phyloP scores from a whole-genome alignment of 1,139 yeast genomes.

The Hyphopichia pseudoburtonii region DNA sequence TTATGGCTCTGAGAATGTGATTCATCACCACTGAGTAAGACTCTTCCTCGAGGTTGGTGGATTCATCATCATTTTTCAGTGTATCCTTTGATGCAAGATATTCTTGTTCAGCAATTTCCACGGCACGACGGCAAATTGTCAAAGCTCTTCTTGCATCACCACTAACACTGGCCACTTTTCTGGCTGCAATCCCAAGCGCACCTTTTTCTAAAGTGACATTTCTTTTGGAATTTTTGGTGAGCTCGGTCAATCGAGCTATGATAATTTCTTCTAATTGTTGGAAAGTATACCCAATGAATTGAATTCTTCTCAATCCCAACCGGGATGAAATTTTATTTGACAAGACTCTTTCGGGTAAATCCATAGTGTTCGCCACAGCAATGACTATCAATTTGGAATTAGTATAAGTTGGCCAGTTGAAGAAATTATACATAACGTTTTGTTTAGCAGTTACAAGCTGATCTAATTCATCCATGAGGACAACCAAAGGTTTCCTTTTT shows the following conservation, averaged over 20 bases:
- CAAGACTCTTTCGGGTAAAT: slow-evolving; percentile 84
- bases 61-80: slow-evolving; percentile 16
- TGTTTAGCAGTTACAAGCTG: slow-evolving; percentile 85
- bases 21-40: slow-evolving; percentile 60
- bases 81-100: slow-evolving; percentile 19
- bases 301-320: slow-evolving; percentile 81
- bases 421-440: slow-evolving; percentile 89
- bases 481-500: slow-evolving; percentile 58
- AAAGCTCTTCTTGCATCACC: slow-evolving; percentile 97
- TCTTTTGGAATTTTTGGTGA: slow-evolving; percentile 40
- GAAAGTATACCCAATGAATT: slow-evolving; percentile 85
- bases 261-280: slow-evolving; percentile 77
- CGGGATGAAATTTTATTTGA: slow-evolving; percentile 91
- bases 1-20: slow-evolving; percentile 75
- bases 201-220: slow-evolving; percentile 58
- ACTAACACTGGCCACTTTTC: slow-evolving; percentile 93
- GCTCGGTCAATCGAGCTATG: slow-evolving; percentile 60
- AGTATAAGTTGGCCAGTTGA: slow-evolving; percentile 92
- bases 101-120: slow-evolving; percentile 78
- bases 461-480: slow-evolving; percentile 88
- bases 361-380: slow-evolving; percentile 98
- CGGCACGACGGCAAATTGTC: slow-evolving; percentile 85
- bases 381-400: slow-evolving; percentile 80
- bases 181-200: slow-evolving; percentile 88
- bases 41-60: slow-evolving; percentile 26